phyloP scores from a whole-genome alignment of 495 filamentous ascomycete species.

The Penicillium antarcticum region DNA sequence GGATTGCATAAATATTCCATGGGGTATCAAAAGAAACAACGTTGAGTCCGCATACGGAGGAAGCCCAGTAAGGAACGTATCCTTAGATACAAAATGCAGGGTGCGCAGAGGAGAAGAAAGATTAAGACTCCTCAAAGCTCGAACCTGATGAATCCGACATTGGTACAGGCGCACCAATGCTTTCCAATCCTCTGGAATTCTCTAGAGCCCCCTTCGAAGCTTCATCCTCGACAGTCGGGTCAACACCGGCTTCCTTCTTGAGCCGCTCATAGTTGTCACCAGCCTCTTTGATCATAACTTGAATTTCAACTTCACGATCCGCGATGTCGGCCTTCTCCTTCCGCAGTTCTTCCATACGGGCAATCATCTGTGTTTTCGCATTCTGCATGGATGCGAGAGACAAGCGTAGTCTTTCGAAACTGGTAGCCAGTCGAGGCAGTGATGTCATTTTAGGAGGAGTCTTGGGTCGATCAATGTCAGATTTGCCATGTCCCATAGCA shows the following conservation, averaged over 20 bases:
- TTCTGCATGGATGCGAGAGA: conserved; percentile 55
- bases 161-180: conserved; percentile 32
- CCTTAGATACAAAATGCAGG: neutral
- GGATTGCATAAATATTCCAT: conserved; percentile 7
- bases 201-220: conserved; percentile 28
- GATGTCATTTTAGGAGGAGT: conserved; percentile 60
- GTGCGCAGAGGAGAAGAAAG: neutral
- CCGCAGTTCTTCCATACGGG: conserved; percentile 58
- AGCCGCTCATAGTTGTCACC: conserved; percentile 72
- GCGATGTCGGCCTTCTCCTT: conserved; percentile 67
- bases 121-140: conserved; percentile 29
- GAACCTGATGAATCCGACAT: conserved; percentile 14
- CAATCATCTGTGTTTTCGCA: conserved; percentile 48
- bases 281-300: conserved; percentile 75
- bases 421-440: conserved; percentile 49
- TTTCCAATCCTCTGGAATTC: conserved; percentile 41
- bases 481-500: conserved; percentile 66
- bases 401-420: conserved; percentile 47
- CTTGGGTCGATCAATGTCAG: conserved; percentile 39
- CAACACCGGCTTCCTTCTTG: conserved; percentile 50
- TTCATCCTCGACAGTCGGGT: conserved; percentile 22
- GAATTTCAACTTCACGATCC: conserved; percentile 75
- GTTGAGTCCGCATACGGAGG: conserved; percentile 1
- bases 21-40: conserved; percentile 25
- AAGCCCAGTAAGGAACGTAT: neutral